A percentile compares a stretch with the other conserved stretches of the same genome.
phyloP scores from a whole-genome alignment of 176 grass and related monocot genomes.

The Bonia amplexicaulis region DNA sequence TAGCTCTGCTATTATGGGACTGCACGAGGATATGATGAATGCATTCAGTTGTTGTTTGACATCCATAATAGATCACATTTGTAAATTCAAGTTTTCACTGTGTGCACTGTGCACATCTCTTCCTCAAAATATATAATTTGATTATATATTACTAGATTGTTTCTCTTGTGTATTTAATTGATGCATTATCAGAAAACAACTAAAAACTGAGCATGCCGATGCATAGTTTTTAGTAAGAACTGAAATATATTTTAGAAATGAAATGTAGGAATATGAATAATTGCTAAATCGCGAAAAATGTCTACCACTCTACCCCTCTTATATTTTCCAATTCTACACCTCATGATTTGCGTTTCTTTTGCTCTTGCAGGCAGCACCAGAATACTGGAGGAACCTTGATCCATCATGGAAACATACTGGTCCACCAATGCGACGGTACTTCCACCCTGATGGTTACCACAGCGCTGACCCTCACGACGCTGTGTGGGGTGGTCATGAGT shows the following conservation, averaged over 20 bases:
- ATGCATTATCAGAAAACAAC: neutral
- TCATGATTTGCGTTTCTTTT: neutral
- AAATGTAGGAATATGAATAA: neutral
- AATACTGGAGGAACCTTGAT: slow-evolving; percentile 87
- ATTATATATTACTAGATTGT: neutral
- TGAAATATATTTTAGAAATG: neutral
- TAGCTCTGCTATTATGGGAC: neutral
- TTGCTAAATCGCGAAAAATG: neutral
- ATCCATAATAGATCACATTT: neutral
- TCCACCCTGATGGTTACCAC: slow-evolving; percentile 75
- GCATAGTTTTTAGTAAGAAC: neutral
- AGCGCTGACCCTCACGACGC: slow-evolving; percentile 58
- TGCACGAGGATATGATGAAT: neutral
- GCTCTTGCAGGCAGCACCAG: slow-evolving; percentile 72
- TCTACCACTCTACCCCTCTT: neutral
- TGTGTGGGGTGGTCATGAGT: slow-evolving; percentile 90
- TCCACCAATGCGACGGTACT: slow-evolving; percentile 78
- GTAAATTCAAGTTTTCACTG: neutral
- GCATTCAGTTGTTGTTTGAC: neutral
- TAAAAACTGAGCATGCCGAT: neutral
- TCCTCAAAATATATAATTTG: neutral
- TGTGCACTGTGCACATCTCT: neutral
- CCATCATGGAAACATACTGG: slow-evolving; percentile 75
- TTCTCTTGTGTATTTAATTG: neutral
- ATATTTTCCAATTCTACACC: neutral